These are phyloP conservation scores for Metarhizium robertsii DNA, from an alignment of 2,329 filamentous ascomycete genomes.

Conservation along the genomic window DNA sequence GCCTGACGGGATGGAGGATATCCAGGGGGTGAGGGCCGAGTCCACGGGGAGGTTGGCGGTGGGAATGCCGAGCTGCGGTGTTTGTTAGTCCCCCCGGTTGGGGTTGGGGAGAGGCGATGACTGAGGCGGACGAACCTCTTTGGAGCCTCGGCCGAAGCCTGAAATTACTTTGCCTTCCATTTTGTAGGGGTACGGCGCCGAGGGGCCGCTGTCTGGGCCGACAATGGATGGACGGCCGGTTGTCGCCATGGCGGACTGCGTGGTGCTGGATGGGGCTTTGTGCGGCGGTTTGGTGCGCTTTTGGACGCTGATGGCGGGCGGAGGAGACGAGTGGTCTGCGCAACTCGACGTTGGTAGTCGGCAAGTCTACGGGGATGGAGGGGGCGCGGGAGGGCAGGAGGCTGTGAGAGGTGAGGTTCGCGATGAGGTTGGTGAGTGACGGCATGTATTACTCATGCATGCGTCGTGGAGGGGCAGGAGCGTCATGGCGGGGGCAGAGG, in stretches of 20 bases:
- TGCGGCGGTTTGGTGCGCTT: background rate
- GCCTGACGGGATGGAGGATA: slow-evolving; percentile 58
- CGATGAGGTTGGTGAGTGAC: too few species aligned
- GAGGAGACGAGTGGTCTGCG: too few species aligned
- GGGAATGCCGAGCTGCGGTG: slow-evolving; percentile 73
- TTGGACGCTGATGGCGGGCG: too few species aligned
- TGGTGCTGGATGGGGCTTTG: background rate
- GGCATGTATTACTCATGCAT: too few species aligned
- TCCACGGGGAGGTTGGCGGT: slow-evolving; percentile 86
- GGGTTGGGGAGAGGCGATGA: background rate
- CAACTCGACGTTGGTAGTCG: too few species aligned
- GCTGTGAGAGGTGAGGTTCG: too few species aligned
- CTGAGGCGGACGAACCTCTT: slow-evolving; percentile 54
- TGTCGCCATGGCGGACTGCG: background rate
- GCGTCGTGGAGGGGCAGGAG: too few species aligned
- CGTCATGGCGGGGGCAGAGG: too few species aligned
- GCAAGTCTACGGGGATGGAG: too few species aligned
- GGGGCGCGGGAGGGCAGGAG: too few species aligned
- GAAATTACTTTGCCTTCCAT: slow-evolving; percentile 83
- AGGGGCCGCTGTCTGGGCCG: slow-evolving; percentile 64
- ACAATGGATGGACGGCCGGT: slow-evolving; percentile 54
- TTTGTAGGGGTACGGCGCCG: slow-evolving; percentile 69
- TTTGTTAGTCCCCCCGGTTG: background rate
- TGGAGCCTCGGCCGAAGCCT: slow-evolving; percentile 88
- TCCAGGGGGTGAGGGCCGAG: slow-evolving; percentile 49